Percentiles rank a stretch among this genome's conserved stretches.
Conservation (phyloP, 306 rosid species). For the Prunus campanulata region DNA sequence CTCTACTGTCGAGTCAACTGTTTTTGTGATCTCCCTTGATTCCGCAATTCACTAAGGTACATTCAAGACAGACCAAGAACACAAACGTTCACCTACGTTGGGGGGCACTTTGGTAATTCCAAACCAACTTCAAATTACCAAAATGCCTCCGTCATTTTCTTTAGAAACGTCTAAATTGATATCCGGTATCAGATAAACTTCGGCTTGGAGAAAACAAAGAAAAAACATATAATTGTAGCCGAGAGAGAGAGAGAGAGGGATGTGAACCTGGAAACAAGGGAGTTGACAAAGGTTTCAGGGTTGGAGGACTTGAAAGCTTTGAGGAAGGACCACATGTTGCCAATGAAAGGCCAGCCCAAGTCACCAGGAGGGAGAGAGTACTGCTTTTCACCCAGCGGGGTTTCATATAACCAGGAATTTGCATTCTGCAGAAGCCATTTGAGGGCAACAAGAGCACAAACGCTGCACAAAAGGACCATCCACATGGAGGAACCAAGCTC, state of each 20-base stretch:
- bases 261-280: constrained; percentile 60
- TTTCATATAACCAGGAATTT: constrained; percentile 66
- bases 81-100: background rate
- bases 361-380: constrained; percentile 83
- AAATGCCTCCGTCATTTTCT: too few relatives aligned
- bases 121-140: background rate
- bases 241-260: background rate
- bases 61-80: background rate
- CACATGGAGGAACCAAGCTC: constrained; percentile 11
- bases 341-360: constrained; percentile 86
- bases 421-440: constrained; percentile 40
- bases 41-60: constrained; percentile 8
- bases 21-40: background rate
- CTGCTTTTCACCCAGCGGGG: constrained; percentile 47
- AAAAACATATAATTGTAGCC: too few relatives aligned
- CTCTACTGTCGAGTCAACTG: background rate
- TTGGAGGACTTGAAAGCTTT: constrained; percentile 73
- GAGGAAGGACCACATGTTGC: constrained; percentile 96
- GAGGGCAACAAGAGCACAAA: constrained; percentile 21
- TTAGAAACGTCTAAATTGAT: background rate
- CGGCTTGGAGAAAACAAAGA: too few relatives aligned
- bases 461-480: constrained; percentile 12
- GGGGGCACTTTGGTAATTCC: background rate
- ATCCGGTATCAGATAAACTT: background rate
- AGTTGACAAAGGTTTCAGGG: constrained; percentile 76